phyloP scores from a whole-genome alignment of 441 rosid species.

The Euphorbia schlechtendalii region DNA sequence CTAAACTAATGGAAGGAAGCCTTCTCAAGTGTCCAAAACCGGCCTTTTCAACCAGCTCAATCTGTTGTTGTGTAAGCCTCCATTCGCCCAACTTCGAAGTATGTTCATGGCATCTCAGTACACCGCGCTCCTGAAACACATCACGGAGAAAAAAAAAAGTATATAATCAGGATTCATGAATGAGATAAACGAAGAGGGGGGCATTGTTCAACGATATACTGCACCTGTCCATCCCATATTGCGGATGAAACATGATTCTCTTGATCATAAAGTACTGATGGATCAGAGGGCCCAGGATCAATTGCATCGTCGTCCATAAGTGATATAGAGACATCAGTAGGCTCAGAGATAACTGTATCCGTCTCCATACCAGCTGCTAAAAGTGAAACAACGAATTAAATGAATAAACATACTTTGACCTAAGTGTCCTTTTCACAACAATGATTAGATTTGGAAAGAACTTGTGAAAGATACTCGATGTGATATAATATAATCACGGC shows the following conservation, averaged over 20 bases:
- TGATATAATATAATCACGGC: background rate
- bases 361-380: slow-evolving; percentile 17
- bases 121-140: slow-evolving; percentile 55
- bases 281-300: slow-evolving; percentile 27
- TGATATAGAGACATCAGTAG: slow-evolving; percentile 13
- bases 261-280: slow-evolving; percentile 47
- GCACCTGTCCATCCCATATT: slow-evolving; percentile 44
- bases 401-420: too few species aligned
- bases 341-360: slow-evolving; percentile 15
- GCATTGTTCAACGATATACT: background rate
- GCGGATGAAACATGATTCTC: slow-evolving; percentile 51
- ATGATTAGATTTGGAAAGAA: background rate
- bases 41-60: slow-evolving; percentile 53
- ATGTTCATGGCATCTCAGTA: slow-evolving; percentile 70
- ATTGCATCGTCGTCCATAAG: slow-evolving; percentile 16
- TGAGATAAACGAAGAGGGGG: background rate
- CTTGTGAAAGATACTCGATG: background rate
- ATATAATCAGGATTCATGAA: background rate
- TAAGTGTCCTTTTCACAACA: too few species aligned
- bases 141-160: background rate
- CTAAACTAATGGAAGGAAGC: slow-evolving; percentile 57
- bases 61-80: slow-evolving; percentile 54
- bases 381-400: background rate
- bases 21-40: slow-evolving; percentile 62
- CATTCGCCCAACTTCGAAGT: slow-evolving; percentile 72